Percentiles rank a stretch among this genome's conserved stretches.
Conservation (phyloP, 768 basidiomycete genomes). For the Kwoniella europaea region DNA sequence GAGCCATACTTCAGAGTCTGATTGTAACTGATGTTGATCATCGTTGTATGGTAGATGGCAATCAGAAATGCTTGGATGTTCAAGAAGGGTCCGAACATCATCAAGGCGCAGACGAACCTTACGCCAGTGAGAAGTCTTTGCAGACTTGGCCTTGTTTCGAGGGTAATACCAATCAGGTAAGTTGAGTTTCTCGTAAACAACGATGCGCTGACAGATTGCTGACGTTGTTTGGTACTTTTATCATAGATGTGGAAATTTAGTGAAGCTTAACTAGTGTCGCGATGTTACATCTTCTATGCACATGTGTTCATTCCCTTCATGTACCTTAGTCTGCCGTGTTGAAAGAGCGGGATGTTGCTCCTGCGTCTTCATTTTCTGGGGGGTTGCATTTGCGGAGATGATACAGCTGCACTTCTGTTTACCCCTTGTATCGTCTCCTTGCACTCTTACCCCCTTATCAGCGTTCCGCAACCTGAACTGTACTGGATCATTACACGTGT, state of each 20-base stretch:
- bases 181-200: neutral
- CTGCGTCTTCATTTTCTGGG: no score
- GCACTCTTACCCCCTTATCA: no score
- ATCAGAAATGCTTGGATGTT: slow-evolving; percentile 2
- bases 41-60: neutral
- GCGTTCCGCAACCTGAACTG: neutral
- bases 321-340: no score
- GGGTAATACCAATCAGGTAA: slow-evolving; percentile 7
- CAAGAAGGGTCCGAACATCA: neutral
- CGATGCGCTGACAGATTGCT: neutral
- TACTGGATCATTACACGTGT: neutral
- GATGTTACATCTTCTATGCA: neutral
- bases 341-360: no score
- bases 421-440: no score
- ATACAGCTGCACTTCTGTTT: no score
- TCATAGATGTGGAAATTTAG: neutral
- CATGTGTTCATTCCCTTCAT: neutral
- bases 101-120: neutral
- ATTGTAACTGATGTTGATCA: no score
- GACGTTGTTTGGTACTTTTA: neutral
- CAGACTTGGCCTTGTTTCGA: slow-evolving; percentile 3
- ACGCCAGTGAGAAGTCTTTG: slow-evolving; percentile 1
- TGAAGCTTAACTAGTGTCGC: neutral
- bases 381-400: no score
- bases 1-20: no score